Base-by-base conservation (phyloP, 1,139 yeast species). In the Meyerozyma carpophila region DNA sequence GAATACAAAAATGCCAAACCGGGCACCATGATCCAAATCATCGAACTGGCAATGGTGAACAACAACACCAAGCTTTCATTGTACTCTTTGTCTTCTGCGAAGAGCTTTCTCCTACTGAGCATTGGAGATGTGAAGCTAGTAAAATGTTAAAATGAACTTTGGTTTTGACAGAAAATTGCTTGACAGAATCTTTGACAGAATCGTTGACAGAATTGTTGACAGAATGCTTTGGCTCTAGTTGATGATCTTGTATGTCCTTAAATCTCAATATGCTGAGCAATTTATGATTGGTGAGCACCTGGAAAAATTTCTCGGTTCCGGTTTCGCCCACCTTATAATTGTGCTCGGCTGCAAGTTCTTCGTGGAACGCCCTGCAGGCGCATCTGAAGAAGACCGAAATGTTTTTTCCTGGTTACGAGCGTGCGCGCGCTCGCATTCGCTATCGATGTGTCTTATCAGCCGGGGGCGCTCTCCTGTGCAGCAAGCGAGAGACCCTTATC, bases 1-100 rank as follows among this genome's bases (percentile, higher is more conserved):
- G 96, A 85, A 64, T 93, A 93, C 41, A 93, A 73, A 61, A 91
- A 88, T 6, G 95, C 97, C 56, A 93, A 80, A 25, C 98, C 98
- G 29, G 97, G 96, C 26, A 93, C 79, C 98, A 93, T 93, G 56
- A 91, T 75, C 71, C 94, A 79, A 41, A 93, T 95, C 60, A 89
- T 69, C 40, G 94, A 81, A 2, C 95, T 70, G n/a, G 81, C 81
- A 8, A 75, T 59, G 13, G 79, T 64, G 53, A 78, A 68, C 40
- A 77, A 56, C 39, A 77, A 62, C 29, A 78, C 63, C 14, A 63
- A 60, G 37, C 76, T 66, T 34, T 69, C 64, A 51, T 77, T 69
- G 53, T 76, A 79, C 25, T 63, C 62, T 8, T 54, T 56, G 50
- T 73, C 69, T 53, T 73, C 73, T 3, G 64, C 56, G 51, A 70